Evolutionary conservation across 371 early-diverging fungal species (phyloP).

Genomic region (Smittium culicis): DNA sequence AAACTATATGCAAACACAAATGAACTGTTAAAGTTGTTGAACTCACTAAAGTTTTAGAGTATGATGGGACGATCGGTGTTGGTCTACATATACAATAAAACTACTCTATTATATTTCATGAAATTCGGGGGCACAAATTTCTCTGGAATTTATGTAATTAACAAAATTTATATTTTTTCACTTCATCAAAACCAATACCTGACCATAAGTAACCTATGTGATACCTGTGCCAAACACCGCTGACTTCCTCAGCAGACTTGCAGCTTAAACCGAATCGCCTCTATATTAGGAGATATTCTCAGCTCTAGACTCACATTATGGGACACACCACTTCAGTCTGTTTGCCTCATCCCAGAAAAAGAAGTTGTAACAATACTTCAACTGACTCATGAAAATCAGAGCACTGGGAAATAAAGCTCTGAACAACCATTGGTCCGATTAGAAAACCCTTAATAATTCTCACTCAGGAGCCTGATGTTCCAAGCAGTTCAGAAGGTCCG

Average conservation of each 20-base stretch:
- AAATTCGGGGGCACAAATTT: too few species aligned
- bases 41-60: too few species aligned
- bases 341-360: background rate
- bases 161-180: background rate
- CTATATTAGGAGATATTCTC: background rate
- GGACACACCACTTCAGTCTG: background rate
- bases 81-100: too few species aligned
- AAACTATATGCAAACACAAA: too few species aligned
- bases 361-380: background rate
- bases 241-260: background rate
- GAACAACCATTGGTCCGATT: background rate
- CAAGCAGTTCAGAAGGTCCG: background rate
- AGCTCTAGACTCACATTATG: background rate
- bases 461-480: background rate
- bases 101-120: too few species aligned
- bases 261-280: background rate
- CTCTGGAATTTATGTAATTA: background rate
- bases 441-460: background rate
- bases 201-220: background rate
- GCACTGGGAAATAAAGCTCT: background rate
- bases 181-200: background rate
- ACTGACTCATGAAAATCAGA: background rate
- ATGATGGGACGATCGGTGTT: too few species aligned
- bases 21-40: too few species aligned
- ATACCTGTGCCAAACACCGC: background rate